phyloP scores from a whole-genome alignment of 805 yeast genomes.

The Wickerhamomyces chambardii region DNA sequence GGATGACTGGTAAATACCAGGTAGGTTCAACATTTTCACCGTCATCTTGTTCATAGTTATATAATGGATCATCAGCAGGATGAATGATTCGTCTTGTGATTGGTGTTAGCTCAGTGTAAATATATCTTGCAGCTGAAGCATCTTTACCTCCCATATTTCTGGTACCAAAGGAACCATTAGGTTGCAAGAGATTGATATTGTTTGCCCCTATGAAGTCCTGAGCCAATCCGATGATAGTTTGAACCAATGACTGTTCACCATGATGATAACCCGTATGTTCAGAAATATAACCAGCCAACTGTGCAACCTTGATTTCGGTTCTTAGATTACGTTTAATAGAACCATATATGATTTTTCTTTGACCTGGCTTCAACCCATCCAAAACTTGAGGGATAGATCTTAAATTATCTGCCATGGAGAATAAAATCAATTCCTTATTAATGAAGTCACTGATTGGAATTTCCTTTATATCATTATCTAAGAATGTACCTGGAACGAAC shows the following conservation, averaged over 20 bases:
- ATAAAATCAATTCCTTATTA: constrained; percentile 88
- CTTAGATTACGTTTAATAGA: constrained; percentile 74
- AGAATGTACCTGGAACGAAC: constrained; percentile 85
- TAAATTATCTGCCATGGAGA: constrained; percentile 93
- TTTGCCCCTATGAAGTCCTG: constrained; percentile 93
- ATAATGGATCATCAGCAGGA: constrained; percentile 70
- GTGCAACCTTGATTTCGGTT: constrained; percentile 81
- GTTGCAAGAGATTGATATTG: constrained; percentile 74
- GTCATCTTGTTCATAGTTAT: constrained; percentile 81
- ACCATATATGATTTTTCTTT: constrained; percentile 85
- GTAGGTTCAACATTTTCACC: constrained; percentile 92
- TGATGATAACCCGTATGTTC: constrained; percentile 93
- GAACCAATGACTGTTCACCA: constrained; percentile 83
- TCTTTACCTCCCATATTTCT: constrained; percentile 97
- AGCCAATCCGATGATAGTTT: constrained; percentile 89
- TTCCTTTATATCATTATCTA: constrained; percentile 65
- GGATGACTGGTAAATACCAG: constrained; percentile 90
- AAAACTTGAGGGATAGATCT: constrained; percentile 91
- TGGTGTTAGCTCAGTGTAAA: constrained; percentile 74
- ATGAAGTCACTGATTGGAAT: constrained; percentile 93
- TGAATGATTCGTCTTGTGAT: constrained; percentile 73
- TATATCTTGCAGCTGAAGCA: constrained; percentile 97
- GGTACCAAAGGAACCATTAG: constrained; percentile 95
- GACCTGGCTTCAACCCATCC: constrained; percentile 97
- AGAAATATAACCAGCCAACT: constrained; percentile 81